Evolutionary conservation across 257 asterid genomes (phyloP).

Genomic region (Plantago ovata): DNA sequence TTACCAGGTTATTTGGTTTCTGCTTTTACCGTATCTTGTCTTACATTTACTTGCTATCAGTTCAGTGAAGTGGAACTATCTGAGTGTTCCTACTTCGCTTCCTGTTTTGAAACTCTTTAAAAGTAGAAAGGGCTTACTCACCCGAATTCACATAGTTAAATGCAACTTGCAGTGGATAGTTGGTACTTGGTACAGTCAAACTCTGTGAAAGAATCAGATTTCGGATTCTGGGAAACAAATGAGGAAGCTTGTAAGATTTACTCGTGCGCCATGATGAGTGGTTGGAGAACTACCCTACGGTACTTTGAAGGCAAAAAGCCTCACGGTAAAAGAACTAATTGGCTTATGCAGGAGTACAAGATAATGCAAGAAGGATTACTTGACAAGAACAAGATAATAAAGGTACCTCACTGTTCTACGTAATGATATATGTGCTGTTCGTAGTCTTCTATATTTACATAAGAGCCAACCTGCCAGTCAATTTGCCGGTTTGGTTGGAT

Average conservation of each 20-base stretch:
- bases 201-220: constrained; percentile 28
- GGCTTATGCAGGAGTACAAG: constrained; percentile 62
- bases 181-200: constrained; percentile 44
- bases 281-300: constrained; percentile 56
- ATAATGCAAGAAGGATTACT: constrained; percentile 27
- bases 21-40: constrained; percentile 1
- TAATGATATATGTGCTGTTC: constrained; percentile 6
- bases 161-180: constrained; percentile 41
- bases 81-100: not conserved
- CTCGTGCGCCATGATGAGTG: constrained; percentile 34
- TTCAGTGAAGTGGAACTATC: not conserved
- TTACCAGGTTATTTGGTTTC: constrained; percentile 46
- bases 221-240: constrained; percentile 57
- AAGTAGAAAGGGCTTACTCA: not conserved
- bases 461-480: constrained; percentile 26
- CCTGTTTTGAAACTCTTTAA: not conserved
- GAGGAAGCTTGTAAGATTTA: constrained; percentile 43
- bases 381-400: constrained; percentile 22
- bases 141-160: constrained; percentile 7
- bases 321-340: constrained; percentile 32
- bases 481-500: constrained; percentile 35
- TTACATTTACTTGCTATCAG: not conserved
- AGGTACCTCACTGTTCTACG: constrained; percentile 34
- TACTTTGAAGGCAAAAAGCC: constrained; percentile 40
- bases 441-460: constrained; percentile 12